Conservation (phyloP, 495 filamentous ascomycete species). For the Hypoxylon rickii region DNA sequence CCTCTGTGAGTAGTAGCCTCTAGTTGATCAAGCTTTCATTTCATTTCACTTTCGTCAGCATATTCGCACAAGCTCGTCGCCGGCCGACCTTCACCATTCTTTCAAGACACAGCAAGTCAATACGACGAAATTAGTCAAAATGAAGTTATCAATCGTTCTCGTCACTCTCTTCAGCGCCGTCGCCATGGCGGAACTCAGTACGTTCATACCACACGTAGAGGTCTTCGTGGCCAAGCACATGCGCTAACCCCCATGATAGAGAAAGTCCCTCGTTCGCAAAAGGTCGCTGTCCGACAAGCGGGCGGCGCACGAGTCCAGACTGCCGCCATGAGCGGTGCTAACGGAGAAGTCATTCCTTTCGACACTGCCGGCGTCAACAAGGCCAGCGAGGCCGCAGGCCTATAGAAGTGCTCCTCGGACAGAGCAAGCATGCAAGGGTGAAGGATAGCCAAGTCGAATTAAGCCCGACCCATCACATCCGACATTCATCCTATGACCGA, state of each 20-base stretch:
- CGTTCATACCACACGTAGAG: not conserved
- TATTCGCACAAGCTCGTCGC: constrained; percentile 47
- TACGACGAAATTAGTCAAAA: constrained; percentile 44
- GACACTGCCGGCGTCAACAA: constrained; percentile 43
- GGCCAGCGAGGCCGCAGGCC: constrained; percentile 29
- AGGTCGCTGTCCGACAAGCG: constrained; percentile 37
- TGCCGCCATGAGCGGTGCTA: constrained; percentile 47
- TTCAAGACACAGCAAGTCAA: constrained; percentile 13
- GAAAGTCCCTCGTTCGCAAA: constrained; percentile 29
- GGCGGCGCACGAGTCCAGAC: constrained; percentile 33
- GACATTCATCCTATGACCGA: constrained; percentile 8
- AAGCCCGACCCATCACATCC: constrained; percentile 9
- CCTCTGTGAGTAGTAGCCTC: constrained; percentile 26
- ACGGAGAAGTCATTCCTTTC: constrained; percentile 49
- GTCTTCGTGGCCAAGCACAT: not conserved
- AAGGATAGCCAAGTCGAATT: not conserved
- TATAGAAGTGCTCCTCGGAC: constrained; percentile 23
- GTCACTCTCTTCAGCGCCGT: constrained; percentile 51
- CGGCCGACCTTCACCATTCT: constrained; percentile 50
- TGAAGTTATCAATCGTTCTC: constrained; percentile 56
- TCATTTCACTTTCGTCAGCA: constrained; percentile 25
- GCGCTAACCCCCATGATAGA: constrained; percentile 18
- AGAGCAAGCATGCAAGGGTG: constrained; percentile 4
- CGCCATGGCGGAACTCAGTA: constrained; percentile 48
- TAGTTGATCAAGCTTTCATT: constrained; percentile 36